A percentile compares a stretch with the other conserved stretches of the same genome.
Evolutionary conservation across 441 rosid species (phyloP).

Genomic region (Daphne laureola): DNA sequence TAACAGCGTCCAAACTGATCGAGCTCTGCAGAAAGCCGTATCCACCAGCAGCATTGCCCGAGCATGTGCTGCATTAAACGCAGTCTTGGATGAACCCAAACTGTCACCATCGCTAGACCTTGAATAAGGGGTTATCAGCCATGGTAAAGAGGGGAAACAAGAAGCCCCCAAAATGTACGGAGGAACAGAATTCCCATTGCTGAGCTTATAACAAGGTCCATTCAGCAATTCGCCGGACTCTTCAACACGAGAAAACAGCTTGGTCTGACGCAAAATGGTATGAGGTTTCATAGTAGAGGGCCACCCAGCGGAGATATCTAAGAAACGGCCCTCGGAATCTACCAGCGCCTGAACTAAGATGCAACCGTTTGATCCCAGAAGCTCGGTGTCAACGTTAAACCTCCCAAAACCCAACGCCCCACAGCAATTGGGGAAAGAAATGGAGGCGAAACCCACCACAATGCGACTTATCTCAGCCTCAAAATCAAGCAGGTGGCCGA

Average conservation of each 20-base stretch:
- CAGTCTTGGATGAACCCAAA: conserved; percentile 25
- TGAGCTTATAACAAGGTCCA: conserved; percentile 32
- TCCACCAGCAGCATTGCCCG: conserved; percentile 36
- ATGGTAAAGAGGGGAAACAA: conserved; percentile 57
- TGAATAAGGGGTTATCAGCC: conserved; percentile 62
- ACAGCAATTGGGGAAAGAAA: conserved; percentile 57
- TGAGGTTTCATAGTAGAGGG: conserved; percentile 42
- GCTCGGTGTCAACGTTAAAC: conserved; percentile 38
- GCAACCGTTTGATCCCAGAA: conserved; percentile 38
- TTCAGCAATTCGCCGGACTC: conserved; percentile 37
- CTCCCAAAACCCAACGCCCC: conserved; percentile 60
- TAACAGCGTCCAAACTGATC: conserved; percentile 55
- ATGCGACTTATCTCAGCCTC: conserved; percentile 29
- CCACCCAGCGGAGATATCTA: conserved; percentile 83
- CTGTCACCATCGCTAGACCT: conserved; percentile 32
- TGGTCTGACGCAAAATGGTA: conserved; percentile 38
- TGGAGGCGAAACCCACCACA: conserved; percentile 42
- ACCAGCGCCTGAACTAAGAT: conserved; percentile 71
- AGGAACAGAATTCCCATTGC: conserved; percentile 38
- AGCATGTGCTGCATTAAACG: conserved; percentile 42
- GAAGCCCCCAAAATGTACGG: conserved; percentile 60
- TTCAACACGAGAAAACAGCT: conserved; percentile 34
- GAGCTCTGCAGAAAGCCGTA: conserved; percentile 40
- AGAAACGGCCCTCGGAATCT: conserved; percentile 55
- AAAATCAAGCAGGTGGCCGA: conserved; percentile 34